Conservation (phyloP, 169 alveolate genomes). For the Eimeria acervulina region DNA sequence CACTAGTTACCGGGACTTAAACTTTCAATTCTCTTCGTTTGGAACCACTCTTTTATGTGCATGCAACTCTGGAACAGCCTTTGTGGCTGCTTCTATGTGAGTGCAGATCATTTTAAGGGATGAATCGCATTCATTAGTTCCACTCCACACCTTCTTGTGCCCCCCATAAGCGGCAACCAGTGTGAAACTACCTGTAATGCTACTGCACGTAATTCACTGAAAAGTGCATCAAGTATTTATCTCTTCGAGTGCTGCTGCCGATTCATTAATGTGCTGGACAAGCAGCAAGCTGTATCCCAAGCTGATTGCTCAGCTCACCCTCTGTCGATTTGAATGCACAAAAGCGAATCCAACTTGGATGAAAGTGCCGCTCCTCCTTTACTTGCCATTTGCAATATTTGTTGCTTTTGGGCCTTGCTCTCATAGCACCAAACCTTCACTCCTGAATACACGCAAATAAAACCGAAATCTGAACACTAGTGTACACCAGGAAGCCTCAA, state of each 20-base stretch:
- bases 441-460: slow-evolving; percentile 41
- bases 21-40: background rate
- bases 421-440: slow-evolving; percentile 84
- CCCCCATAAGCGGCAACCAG: background rate
- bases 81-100: background rate
- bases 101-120: background rate
- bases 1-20: background rate
- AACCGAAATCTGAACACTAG: background rate
- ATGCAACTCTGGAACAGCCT: background rate
- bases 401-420: slow-evolving; percentile 71
- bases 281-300: background rate
- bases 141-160: background rate
- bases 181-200: background rate
- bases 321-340: slow-evolving; percentile 79
- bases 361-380: slow-evolving; percentile 28
- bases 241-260: background rate
- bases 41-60: background rate
- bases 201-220: background rate
- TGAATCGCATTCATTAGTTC: background rate
- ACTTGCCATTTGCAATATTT: slow-evolving; percentile 49
- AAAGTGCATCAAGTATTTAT: background rate
- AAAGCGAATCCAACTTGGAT: slow-evolving; percentile 38
- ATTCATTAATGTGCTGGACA: background rate
- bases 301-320: slow-evolving; percentile 64
- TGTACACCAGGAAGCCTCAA: background rate